Percentiles rank a stretch among this genome's conserved stretches.
Conservation (phyloP, 2,329 filamentous ascomycete species). For the Cadophora luteo-olivacea region DNA sequence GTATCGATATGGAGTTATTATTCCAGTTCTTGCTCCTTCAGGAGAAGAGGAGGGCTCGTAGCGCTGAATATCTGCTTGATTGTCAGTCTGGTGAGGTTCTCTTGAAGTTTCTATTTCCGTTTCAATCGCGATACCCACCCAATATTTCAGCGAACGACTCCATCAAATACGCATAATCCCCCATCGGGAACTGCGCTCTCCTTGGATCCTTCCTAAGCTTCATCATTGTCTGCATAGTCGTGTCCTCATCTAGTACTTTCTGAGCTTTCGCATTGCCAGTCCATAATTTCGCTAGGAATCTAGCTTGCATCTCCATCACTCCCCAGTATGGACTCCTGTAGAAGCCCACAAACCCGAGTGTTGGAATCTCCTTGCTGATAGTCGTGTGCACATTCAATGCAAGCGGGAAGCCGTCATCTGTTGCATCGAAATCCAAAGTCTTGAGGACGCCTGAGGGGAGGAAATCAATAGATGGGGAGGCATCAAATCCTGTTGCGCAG, state of each 20-base stretch:
- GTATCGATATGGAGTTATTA: conserved; percentile 55
- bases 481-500: conserved; percentile 77
- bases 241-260: conserved; percentile 39
- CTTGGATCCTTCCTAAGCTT: conserved; percentile 41
- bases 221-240: conserved; percentile 38
- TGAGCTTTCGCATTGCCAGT: conserved; percentile 36
- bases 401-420: conserved; percentile 57
- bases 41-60: conserved; percentile 43
- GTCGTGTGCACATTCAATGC: conserved; percentile 73
- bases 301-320: conserved; percentile 85
- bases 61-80: conserved; percentile 48
- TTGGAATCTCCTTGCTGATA: conserved; percentile 63
- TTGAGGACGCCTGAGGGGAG: conserved; percentile 62
- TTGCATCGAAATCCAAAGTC: conserved; percentile 62
- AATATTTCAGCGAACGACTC: conserved; percentile 70
- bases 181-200: conserved; percentile 80
- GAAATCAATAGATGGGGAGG: conserved; percentile 68
- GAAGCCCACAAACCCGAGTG: conserved; percentile 80
- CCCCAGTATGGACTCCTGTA: conserved; percentile 88
- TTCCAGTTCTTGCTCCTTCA: conserved; percentile 48
- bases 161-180: conserved; percentile 79
- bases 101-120: neutral
- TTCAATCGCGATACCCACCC: conserved; percentile 36
- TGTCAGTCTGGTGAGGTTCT: neutral
- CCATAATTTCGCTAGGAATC: conserved; percentile 70